Base-by-base conservation (phyloP, 140 eudicot species). In the Ambrosia hybrid region DNA sequence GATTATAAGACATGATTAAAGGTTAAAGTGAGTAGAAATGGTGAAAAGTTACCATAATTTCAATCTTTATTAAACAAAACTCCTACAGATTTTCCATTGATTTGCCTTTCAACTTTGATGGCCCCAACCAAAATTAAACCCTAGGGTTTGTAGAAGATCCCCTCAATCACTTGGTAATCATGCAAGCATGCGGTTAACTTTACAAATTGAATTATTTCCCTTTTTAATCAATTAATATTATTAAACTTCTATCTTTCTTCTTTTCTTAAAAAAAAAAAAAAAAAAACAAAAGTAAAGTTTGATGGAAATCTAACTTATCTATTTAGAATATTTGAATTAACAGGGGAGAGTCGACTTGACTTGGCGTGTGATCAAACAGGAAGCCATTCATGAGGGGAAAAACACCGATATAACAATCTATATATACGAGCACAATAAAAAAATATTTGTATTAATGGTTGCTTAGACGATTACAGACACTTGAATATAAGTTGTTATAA, bases 101-200 rank as follows among this genome's bases (percentile, higher is more conserved):
- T 70, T 52, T 70, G 71, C 51, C 64, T 77, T 51, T 77, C 72
- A 39, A 51, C 37, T 70, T 77, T 67, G 48, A 52, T 63, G 76
- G 16, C 48, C 81, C 71, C 73, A 77, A 57, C 68, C 49, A 59
- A 48, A 59, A 46, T 12, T 14, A 33, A 67, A 75, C 77, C 81
- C 81, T 70, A 57, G 79, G 74, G 74, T 33, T 67, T 67, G 51
- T 75, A 30, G 15, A 68, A 39, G 34, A 60, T 58, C 49, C 68
- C 58, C 51, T 65, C 77, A 77, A 77, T 77, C 81, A 77, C 58
- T 77, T 53, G 73, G 60, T 77, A 45, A 77, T 77, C 81, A 77
- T 71, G 73, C 7, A 53, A 70, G 53, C 49, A 49, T 62, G 30
- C 45, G 51, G 45, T 33, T 11, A 43, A 7, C 51, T 11, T 58